Percentiles rank a stretch among this genome's conserved stretches.
These are phyloP conservation scores for Microdochium nivale DNA, from an alignment of 2,329 filamentous ascomycete genomes.

Conservation along the genomic window DNA sequence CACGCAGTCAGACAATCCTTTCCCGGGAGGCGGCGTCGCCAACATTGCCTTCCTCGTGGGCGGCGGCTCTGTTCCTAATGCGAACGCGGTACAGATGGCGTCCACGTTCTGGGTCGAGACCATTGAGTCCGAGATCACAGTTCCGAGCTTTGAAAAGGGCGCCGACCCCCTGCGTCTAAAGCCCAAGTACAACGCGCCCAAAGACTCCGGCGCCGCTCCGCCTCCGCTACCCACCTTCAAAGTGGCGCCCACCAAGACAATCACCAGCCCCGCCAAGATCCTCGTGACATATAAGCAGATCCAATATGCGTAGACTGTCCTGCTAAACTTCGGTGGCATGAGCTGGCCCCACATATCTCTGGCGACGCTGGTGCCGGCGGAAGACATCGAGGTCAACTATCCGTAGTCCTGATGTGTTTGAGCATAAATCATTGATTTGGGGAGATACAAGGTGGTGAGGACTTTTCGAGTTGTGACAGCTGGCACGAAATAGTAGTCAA, in stretches of 20 bases:
- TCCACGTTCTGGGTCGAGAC: not conserved
- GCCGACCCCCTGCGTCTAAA: not conserved
- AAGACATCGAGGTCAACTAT: not conserved
- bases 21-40: conserved; percentile 19
- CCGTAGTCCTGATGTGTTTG: not conserved
- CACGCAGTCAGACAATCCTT: conserved; percentile 8
- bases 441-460: no score
- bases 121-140: not conserved
- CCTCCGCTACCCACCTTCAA: not conserved
- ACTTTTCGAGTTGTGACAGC: no score
- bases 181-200: not conserved
- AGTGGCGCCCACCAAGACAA: not conserved
- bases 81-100: not conserved
- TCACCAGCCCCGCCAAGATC: conserved; percentile 4
- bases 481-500: no score
- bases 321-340: not conserved
- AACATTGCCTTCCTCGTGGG: conserved; percentile 20
- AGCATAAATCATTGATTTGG: no score
- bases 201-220: not conserved
- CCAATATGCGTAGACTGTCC: conserved; percentile 24
- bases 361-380: not conserved
- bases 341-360: not conserved
- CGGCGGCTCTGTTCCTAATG: not conserved
- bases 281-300: conserved; percentile 17
- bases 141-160: not conserved